A percentile compares a stretch with the other conserved stretches of the same genome.
Evolutionary conservation across 148 eudicot species (phyloP).

Genomic region (Rhododendron kiyosumense): DNA sequence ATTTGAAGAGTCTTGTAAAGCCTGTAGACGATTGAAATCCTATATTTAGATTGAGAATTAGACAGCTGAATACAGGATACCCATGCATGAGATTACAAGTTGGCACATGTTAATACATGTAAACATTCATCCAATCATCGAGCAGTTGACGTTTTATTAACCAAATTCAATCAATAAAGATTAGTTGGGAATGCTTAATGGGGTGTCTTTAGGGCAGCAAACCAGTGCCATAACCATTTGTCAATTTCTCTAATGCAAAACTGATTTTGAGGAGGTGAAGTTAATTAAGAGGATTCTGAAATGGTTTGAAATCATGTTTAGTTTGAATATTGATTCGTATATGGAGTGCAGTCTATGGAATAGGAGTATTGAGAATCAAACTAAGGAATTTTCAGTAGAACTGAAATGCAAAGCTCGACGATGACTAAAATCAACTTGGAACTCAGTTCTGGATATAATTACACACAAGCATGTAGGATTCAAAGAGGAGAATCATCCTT

Average conservation of each 20-base stretch:
- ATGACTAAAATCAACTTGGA: too few species aligned
- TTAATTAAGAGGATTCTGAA: too few species aligned
- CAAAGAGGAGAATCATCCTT: too few species aligned
- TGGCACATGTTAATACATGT: background rate
- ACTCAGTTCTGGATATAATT: too few species aligned
- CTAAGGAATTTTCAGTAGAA: background rate
- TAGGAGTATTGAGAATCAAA: background rate
- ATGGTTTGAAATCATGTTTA: too few species aligned
- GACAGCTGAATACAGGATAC: background rate
- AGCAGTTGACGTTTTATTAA: background rate
- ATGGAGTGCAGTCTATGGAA: too few species aligned
- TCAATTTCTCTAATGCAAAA: background rate
- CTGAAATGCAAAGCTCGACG: background rate
- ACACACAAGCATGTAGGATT: too few species aligned
- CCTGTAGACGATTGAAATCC: background rate
- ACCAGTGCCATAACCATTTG: background rate
- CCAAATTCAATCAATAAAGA: background rate
- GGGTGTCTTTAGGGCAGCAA: background rate
- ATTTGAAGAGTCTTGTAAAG: background rate
- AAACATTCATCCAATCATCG: background rate
- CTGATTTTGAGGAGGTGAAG: background rate
- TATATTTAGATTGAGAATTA: background rate
- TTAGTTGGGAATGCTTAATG: background rate
- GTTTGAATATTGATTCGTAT: too few species aligned
- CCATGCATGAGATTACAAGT: background rate